Conservation (phyloP, 345 rosid species). For the Rhizophora apiculata region DNA sequence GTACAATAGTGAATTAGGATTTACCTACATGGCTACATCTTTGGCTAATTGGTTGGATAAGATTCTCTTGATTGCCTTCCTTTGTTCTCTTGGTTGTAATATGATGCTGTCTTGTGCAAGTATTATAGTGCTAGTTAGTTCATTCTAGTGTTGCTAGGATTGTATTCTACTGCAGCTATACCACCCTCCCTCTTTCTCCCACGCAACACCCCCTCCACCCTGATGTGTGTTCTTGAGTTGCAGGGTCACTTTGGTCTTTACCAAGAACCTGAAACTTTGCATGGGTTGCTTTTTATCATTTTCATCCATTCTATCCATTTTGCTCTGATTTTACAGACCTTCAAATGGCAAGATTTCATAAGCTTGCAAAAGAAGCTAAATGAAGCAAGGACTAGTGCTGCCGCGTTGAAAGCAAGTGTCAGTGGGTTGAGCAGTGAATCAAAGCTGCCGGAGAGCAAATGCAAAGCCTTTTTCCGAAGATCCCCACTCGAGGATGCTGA, state of each 20-base stretch:
- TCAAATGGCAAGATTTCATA: constrained; percentile 90
- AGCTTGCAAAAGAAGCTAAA: constrained; percentile 70
- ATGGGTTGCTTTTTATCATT: background rate
- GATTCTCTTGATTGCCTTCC: background rate
- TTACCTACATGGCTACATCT: background rate
- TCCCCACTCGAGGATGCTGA: constrained; percentile 46
- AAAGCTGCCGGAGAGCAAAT: constrained; percentile 49
- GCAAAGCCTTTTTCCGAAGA: constrained; percentile 53
- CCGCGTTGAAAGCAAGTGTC: constrained; percentile 58
- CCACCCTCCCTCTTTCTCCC: background rate
- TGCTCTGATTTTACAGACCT: constrained; percentile 42
- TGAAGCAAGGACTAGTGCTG: constrained; percentile 67
- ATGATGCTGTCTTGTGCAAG: background rate
- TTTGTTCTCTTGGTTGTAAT: background rate
- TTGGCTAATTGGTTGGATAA: background rate
- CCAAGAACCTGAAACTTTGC: constrained; percentile 5
- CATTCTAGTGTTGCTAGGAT: background rate
- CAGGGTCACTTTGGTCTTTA: background rate
- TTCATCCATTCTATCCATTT: background rate
- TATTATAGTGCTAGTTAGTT: background rate
- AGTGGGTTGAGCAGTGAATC: constrained; percentile 37
- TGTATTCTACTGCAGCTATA: background rate
- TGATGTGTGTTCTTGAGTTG: background rate
- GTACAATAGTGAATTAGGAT: too few species aligned
- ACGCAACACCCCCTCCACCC: too few species aligned